Base-by-base conservation (phyloP, 805 yeast species). In the Lachancea thermotolerans region DNA sequence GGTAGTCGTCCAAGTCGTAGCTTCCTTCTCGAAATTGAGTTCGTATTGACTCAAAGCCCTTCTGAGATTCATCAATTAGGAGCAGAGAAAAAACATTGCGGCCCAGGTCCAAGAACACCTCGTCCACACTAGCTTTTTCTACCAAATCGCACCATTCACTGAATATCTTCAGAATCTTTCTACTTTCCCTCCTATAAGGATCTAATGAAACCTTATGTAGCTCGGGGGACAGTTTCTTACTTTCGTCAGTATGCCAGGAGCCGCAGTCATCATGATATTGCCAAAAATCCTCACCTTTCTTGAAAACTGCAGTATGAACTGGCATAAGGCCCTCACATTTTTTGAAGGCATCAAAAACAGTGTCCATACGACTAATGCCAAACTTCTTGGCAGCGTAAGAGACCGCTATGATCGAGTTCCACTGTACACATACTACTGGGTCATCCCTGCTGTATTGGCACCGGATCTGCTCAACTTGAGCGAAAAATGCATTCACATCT, bases 121-220 rank as follows among this genome's bases (percentile, higher is more conserved):
- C 99, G 65, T 93, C 99, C 15, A 90, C 93, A 65, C 97, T 88
- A 0, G 96, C 98, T 66, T 90, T 90, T 62, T 93, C 96, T 0
- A 88, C 87, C 12, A 73, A 54, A 46, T 78, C 82, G 58, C 91
- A 85, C 48, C 73, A 70, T 7, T 67, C 60, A 45, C 75, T 74
- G 55, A 93, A 74, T 0, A 91, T 67, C 31, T 77, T 70, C 58
- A 88, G 71, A 48, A 93, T 81, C 62, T 84, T 85, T 14, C 95
- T 69, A 48, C 93, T 82, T 57, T 88, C 96, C 48, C 95, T 66
- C 48, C 99, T 71, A 58, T 91, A 93, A 0, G 96, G 95, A 58
- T 93, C 98, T 44, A 93, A 67, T 1, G 90, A 80, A 2, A 93
- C 96, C 64, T 93, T 93, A 59, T 87, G 85, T 31, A 72, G 64